These are phyloP conservation scores for Trichosporon coremiiforme DNA, from an alignment of 1,284 basidiomycete species.

Conservation along the genomic window DNA sequence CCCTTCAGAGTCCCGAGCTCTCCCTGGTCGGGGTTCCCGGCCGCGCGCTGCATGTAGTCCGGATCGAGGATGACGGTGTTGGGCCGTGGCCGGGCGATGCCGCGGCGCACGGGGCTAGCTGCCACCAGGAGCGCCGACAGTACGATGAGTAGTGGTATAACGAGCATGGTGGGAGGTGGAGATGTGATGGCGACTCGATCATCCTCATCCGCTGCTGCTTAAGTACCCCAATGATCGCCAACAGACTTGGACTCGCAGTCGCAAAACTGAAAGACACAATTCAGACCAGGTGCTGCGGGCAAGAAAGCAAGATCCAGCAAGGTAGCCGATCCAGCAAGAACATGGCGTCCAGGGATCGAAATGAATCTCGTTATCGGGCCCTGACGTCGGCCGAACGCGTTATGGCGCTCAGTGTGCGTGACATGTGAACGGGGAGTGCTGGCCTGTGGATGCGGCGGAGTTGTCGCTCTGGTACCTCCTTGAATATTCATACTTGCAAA, in stretches of 20 bases:
- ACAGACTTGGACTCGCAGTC: too few species aligned
- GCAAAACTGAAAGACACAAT: background rate
- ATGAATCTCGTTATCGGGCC: background rate
- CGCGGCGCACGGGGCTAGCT: background rate
- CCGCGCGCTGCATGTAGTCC: conserved; percentile 18
- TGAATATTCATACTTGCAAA: background rate
- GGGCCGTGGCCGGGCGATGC: background rate
- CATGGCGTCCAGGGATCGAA: background rate
- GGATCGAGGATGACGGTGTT: conserved; percentile 24
- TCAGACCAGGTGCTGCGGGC: background rate
- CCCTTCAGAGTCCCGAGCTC: conserved; percentile 11
- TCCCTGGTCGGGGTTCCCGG: background rate
- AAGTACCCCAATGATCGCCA: background rate
- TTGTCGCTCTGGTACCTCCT: too few species aligned
- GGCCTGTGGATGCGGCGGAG: too few species aligned
- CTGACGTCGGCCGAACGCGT: background rate
- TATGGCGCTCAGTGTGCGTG: background rate
- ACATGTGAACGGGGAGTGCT: background rate
- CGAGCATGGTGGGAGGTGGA: background rate
- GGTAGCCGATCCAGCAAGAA: background rate
- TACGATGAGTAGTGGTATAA: background rate
- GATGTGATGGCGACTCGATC: background rate
- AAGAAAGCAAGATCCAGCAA: background rate
- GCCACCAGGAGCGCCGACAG: background rate
- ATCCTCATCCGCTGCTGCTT: background rate